These are phyloP conservation scores for Coemansia sp. DNA, from an alignment of 192 early-diverging fungal genomes.

Conservation along the genomic window DNA sequence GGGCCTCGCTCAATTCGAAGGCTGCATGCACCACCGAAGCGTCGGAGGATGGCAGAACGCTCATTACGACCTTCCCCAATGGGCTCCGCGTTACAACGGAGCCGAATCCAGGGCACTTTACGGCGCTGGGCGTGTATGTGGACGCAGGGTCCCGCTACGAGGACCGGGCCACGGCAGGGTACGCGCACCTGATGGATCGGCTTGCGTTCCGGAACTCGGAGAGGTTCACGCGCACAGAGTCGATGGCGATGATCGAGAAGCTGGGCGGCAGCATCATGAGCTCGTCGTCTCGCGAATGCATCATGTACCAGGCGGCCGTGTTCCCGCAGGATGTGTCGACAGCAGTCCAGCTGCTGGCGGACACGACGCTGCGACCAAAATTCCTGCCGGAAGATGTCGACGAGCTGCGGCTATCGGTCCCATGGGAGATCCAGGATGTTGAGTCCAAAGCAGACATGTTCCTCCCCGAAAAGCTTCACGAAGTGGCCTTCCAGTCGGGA, in stretches of 20 bases:
- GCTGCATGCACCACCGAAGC: conserved; percentile 2
- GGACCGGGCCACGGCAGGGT: conserved; percentile 59
- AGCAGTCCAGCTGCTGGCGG: conserved; percentile 68
- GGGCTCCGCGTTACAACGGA: conserved; percentile 83
- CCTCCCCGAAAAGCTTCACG: conserved; percentile 83
- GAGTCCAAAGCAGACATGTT: conserved; percentile 78
- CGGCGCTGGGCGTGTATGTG: conserved; percentile 81
- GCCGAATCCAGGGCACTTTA: conserved; percentile 82
- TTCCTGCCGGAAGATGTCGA: conserved; percentile 74
- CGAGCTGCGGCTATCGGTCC: conserved; percentile 66
- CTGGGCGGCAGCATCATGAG: conserved; percentile 88
- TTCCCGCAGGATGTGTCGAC: conserved; percentile 74
- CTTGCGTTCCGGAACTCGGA: conserved; percentile 89
- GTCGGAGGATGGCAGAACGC: conserved; percentile 32
- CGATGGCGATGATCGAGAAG: conserved; percentile 72
- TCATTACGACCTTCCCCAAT: conserved; percentile 79
- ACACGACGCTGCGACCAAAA: conserved; percentile 72
- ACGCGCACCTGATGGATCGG: conserved; percentile 82
- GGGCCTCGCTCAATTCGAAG: conserved; percentile 5
- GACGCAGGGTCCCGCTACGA: conserved; percentile 90
- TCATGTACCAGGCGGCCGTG: conserved; percentile 92
- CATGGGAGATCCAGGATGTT: conserved; percentile 87
- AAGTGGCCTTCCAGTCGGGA: conserved; percentile 68
- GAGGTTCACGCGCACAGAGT: conserved; percentile 59
- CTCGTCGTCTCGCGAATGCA: conserved; percentile 83